Evolutionary conservation across 805 yeast genomes (phyloP), one percentile per base, ranked within the genome.

Genomic region (Saccharomycopsis oosterbeekiorum): DNA sequence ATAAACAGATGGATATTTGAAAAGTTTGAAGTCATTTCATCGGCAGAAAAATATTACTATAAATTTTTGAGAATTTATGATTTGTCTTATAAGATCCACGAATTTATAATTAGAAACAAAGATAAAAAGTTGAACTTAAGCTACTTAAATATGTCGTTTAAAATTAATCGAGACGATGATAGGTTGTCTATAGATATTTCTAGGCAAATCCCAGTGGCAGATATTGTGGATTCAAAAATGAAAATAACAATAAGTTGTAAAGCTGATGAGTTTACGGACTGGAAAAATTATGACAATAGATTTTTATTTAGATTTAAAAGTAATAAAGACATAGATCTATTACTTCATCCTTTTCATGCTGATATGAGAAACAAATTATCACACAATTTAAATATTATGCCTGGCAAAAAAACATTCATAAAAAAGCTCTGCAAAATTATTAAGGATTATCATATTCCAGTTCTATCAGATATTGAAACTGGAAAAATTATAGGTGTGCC

Each of bases 1-100:
- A 34, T 63, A 41, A 43, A 61, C 53, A 39, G 60, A 17, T 51
- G 59, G 19, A 34, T 63, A 1, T 63, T 57, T 68, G 70, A 41
- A 59, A 69, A 11, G 64, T 67, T 36, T 66, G 66, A 1, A 65
- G 65, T 47, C 67, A 71, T 17, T 75, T 76, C 5, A 4, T 17
- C 61, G 34, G 34, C 59, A 6, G 19, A n/a, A 14, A 54, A 59
- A 19, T 60, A 56, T 43, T 41, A 57, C 42, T 64, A 58, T 60
- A 59, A 58, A 43, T 62, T 50, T 40, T 42, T 56, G 12, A 37
- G 39, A 26, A 29, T 63, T 10, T 37, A 43, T 19, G 53, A 41
- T 8, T 39, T 57, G 40, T 24, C 36, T 15, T 24, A 40, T 11
- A 56, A 41, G 21, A 21, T 41, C 15, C 26, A 40, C 12, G 58